Conservation (phyloP, 169 alveolate species). For the Cryptosporidium ubiquitum region DNA sequence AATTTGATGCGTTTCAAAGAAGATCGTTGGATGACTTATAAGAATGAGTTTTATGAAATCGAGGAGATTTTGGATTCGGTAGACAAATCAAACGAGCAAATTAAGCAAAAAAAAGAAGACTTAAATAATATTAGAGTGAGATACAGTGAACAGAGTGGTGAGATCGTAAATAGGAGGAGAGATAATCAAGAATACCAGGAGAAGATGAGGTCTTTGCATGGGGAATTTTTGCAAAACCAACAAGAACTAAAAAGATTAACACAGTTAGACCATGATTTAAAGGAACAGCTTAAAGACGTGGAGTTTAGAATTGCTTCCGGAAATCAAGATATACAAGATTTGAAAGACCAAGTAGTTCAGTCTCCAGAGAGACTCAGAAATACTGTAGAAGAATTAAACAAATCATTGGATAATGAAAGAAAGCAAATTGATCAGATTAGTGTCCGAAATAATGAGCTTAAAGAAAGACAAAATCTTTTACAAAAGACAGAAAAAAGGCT, state of each 20-base stretch:
- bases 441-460: slow-evolving; percentile 40
- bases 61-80: slow-evolving; percentile 59
- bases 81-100: slow-evolving; percentile 59
- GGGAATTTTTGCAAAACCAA: slow-evolving; percentile 60
- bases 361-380: slow-evolving; percentile 64
- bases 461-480: slow-evolving; percentile 42
- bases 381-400: slow-evolving; percentile 58
- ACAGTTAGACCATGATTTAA: slow-evolving; percentile 37
- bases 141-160: slow-evolving; percentile 62
- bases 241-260: slow-evolving; percentile 66
- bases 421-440: slow-evolving; percentile 53
- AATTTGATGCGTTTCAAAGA: slow-evolving; percentile 71
- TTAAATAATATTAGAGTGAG: slow-evolving; percentile 37
- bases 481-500: slow-evolving; percentile 62
- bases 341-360: slow-evolving; percentile 67
- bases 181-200: slow-evolving; percentile 68
- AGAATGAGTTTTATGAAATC: slow-evolving; percentile 59
- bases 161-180: slow-evolving; percentile 29
- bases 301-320: slow-evolving; percentile 56
- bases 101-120: slow-evolving; percentile 62
- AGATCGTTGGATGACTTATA: slow-evolving; percentile 68
- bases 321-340: slow-evolving; percentile 60
- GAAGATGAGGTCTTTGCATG: slow-evolving; percentile 60
- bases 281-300: slow-evolving; percentile 55
- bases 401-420: slow-evolving; percentile 51